Conservation (phyloP, 2,329 filamentous ascomycete species). For the Xylariaceae sp. region DNA sequence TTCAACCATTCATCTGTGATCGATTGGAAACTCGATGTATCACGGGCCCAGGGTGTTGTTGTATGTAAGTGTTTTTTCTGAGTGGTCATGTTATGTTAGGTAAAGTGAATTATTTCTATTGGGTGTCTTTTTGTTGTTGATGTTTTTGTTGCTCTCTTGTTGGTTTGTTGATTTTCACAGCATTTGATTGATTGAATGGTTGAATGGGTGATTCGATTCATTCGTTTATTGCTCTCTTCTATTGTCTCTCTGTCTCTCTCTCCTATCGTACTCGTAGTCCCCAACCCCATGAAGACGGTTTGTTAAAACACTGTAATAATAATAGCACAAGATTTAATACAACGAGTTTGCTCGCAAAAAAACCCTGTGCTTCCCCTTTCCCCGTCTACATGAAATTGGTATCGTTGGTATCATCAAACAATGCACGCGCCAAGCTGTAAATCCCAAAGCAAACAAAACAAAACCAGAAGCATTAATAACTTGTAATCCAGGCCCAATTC, state of each 20-base stretch:
- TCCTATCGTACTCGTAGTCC: no score
- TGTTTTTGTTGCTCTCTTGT: neutral
- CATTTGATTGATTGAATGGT: no score
- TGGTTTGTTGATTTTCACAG: neutral
- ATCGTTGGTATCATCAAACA: constrained; percentile 21
- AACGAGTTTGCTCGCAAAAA: neutral
- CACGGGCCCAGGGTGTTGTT: no score
- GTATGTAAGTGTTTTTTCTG: neutral
- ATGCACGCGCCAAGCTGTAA: constrained; percentile 9
- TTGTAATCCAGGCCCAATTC: neutral
- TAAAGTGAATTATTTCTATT: neutral
- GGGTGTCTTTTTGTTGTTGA: no score
- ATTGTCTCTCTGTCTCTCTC: no score
- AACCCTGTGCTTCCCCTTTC: neutral
- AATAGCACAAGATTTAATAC: constrained; percentile 13
- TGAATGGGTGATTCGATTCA: constrained; percentile 2
- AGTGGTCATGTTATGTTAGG: neutral
- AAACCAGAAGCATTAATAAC: neutral
- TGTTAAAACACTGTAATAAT: neutral
- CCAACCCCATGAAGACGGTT: neutral
- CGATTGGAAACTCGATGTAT: neutral
- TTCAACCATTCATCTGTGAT: neutral
- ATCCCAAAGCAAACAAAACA: constrained; percentile 7
- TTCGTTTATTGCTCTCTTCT: neutral
- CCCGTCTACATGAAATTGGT: constrained; percentile 11